Conservation (phyloP, 306 rosid species). For the Begonia peltatifolia region DNA sequence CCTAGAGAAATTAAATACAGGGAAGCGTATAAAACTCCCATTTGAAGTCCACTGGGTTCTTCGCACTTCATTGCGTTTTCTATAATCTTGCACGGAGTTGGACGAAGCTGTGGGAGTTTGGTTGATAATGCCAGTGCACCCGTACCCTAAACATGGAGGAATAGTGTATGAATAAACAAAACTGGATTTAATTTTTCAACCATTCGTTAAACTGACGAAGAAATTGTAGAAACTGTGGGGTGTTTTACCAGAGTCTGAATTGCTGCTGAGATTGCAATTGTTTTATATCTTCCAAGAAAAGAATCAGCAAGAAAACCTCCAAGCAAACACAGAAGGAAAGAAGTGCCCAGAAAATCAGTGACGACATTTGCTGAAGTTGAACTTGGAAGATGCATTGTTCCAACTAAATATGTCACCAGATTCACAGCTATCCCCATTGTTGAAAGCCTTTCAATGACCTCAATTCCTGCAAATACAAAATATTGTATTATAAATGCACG, state of each 20-base stretch:
- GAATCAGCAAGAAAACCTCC: constrained; percentile 95
- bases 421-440: constrained; percentile 91
- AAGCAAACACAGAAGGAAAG: constrained; percentile 71
- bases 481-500: too few relatives aligned
- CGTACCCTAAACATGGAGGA: constrained; percentile 37
- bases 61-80: constrained; percentile 26
- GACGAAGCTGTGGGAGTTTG: constrained; percentile 48
- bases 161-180: too few relatives aligned
- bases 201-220: too few relatives aligned
- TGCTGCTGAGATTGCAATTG: constrained; percentile 60
- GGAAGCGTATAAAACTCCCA: constrained; percentile 63
- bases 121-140: constrained; percentile 57
- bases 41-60: constrained; percentile 53
- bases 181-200: too few relatives aligned
- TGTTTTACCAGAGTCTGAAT: constrained; percentile 45
- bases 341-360: constrained; percentile 78
- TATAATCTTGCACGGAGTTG: constrained; percentile 41
- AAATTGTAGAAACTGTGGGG: too few relatives aligned
- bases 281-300: constrained; percentile 79
- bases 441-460: constrained; percentile 82
- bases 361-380: constrained; percentile 82
- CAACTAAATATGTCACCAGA: constrained; percentile 72
- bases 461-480: constrained; percentile 31
- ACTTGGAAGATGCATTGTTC: constrained; percentile 86
- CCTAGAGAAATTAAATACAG: constrained; percentile 67